Evolutionary conservation across 2,329 filamentous ascomycete genomes (phyloP), one percentile per base, ranked within the genome.

Genomic region (Pseudocercospora crystallina): DNA sequence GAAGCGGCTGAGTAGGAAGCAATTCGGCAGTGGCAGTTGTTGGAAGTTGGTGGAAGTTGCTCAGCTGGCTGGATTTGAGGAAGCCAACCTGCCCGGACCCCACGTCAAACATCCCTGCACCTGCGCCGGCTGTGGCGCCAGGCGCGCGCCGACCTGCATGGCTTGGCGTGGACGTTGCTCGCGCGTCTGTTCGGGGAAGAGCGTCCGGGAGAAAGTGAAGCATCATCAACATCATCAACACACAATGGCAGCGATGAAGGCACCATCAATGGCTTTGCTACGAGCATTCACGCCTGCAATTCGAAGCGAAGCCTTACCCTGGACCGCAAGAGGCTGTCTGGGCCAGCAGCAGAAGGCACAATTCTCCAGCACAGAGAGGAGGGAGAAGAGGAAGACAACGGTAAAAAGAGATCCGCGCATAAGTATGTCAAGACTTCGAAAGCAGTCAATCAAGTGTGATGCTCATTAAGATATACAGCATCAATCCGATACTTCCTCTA

Each of bases 401-500:
- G 61, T 58, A 13, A 69, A 65, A 57, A 66, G 61, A 47, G 70
- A 72, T 52, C 54, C 56, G n/a, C 58, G 62, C 47, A 68, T 69
- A 49, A 61, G 63, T 66, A 55, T 40, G 66, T 47, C 17, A 2
- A n/a, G n/a, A 14, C 58, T n/a, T n/a, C 3, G 20, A 26, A 7
- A 26, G 7, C 20, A 7, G 3, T 3, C 20, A 26, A 26, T 26
- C 20, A 61, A 47, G 69, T 62, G 33, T 62, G 33, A 65, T 43
- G 14, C 10, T 1, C 3, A 32, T 12, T 9, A 7, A 7, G 20
- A 26, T 26, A 26, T 26, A 1, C 62, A 84, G 82, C 79, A 32
- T 66, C 82, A 48, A 87, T 89, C 69, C 78, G 84, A 63, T 89
- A 88, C 74, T 82, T 85, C 71, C 81, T 89, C 61, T 73, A 80